Evolutionary conservation across 192 early-diverging fungal genomes (phyloP), one percentile per base, ranked within the genome.

Genomic region (Linnemannia schmuckeri): DNA sequence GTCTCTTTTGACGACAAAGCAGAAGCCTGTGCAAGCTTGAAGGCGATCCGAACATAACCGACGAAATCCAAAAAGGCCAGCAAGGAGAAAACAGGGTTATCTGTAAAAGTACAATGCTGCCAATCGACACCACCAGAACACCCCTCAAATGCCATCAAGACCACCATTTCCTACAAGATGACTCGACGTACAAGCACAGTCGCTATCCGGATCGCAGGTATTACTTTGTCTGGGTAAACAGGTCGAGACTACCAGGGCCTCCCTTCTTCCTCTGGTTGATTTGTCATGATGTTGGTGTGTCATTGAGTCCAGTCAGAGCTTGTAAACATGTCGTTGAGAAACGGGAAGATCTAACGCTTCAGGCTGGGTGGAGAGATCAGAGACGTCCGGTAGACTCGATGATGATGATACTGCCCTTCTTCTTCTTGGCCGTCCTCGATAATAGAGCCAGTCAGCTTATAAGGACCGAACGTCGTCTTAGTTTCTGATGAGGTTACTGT

Each of bases 211-310:
- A 72, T 63, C 7, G 54, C 54, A 1, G 54, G 55, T 13, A 47
- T 35, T 10, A n/a, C 1, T 27, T 33, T 22, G 7, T 57, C 3
- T 2, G 18, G n/a, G 27, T 71, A 33, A 20, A 27, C 5, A 1
- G 7, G 10, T 35, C 5, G 27, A 17, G 7, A 20, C 12, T 54
- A 4, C 18, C 30, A 27, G 22, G 24, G 40, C 24, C 76, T 33
- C 6, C 54, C 71, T 6, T 61, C 4, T 9, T 35, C 22, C 30
- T 54, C 37, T 3, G 33, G 37, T 18, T 57, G 52, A 52, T 74
- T 72, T n/a, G 73, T n/a, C 78, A 80, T 80, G 22, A 74, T 80
- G 55, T 80, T 80, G 55, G 63, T n/a, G 10, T 73, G 73, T 55
- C 78, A 74, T 35, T 18, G 17, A 15, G 0, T 10, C 78, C 78